phyloP scores from a whole-genome alignment of 257 asterid species.

The Fraxinus americana region DNA sequence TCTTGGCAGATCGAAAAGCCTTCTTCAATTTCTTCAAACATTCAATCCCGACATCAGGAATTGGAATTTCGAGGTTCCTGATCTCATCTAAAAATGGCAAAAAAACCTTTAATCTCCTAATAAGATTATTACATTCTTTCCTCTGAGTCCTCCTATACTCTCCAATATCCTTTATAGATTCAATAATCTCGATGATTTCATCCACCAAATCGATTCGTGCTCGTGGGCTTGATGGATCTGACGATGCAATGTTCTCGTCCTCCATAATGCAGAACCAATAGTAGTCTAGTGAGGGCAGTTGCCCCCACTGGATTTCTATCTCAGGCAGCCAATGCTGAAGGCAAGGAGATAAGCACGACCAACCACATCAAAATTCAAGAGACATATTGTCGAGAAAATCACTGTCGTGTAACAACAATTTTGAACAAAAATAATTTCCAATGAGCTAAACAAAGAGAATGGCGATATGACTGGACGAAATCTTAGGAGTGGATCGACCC shows the following conservation, averaged over 20 bases:
- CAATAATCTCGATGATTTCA: constrained; percentile 51
- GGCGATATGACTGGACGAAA: background rate
- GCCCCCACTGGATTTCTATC: no score
- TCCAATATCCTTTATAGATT: constrained; percentile 48
- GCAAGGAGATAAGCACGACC: background rate
- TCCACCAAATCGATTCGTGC: constrained; percentile 38
- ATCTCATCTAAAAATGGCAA: constrained; percentile 65
- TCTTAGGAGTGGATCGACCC: background rate
- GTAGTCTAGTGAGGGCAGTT: no score
- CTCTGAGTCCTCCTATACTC: constrained; percentile 72
- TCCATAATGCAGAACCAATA: no score
- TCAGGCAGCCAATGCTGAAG: background rate
- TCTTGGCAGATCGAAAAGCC: constrained; percentile 70
- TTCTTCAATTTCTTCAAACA: constrained; percentile 55
- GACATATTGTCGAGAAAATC: no score
- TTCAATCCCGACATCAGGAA: constrained; percentile 32
- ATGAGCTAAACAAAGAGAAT: background rate
- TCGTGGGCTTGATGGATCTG: no score
- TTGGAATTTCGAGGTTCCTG: constrained; percentile 35
- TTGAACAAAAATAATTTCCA: no score
- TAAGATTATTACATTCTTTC: constrained; percentile 62
- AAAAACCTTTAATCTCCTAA: constrained; percentile 58
- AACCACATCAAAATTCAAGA: background rate
- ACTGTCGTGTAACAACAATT: background rate
- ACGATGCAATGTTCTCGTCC: no score